Conservation (phyloP, 345 rosid species). For the Aurinia saxatilis region DNA sequence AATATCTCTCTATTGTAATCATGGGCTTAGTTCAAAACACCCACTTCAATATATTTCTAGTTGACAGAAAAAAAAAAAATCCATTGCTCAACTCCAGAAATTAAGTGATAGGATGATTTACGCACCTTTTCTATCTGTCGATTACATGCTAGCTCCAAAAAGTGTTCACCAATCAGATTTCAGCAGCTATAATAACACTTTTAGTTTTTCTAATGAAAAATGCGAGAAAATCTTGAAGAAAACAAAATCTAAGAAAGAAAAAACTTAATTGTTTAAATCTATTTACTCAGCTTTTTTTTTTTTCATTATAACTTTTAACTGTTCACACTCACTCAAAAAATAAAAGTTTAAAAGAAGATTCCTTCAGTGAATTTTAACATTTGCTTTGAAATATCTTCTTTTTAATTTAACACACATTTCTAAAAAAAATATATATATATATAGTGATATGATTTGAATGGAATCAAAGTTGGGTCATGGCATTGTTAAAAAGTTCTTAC, state of each 20-base stretch:
- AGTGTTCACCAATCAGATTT: background rate
- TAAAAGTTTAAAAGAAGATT: background rate
- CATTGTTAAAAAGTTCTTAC: background rate
- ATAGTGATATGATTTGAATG: constrained; percentile 1
- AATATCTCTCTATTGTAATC: too few species aligned
- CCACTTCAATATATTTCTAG: too few species aligned
- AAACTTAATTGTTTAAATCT: too few species aligned
- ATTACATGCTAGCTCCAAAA: background rate
- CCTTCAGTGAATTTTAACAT: background rate
- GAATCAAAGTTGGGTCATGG: background rate
- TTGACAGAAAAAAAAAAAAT: too few species aligned
- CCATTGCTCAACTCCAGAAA: background rate
- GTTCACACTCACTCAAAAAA: background rate
- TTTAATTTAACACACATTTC: background rate
- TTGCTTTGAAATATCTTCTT: background rate
- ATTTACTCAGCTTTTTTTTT: background rate
- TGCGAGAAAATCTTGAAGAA: background rate
- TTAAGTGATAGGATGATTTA: background rate
- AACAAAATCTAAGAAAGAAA: background rate
- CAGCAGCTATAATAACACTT: background rate
- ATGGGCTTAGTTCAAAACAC: too few species aligned
- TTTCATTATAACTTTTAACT: background rate
- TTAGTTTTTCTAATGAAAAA: too few species aligned
- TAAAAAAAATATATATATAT: background rate
- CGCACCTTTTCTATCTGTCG: background rate